Evolutionary conservation across 192 early-diverging fungal genomes (phyloP).

Genomic region (Piromyces finnis): DNA sequence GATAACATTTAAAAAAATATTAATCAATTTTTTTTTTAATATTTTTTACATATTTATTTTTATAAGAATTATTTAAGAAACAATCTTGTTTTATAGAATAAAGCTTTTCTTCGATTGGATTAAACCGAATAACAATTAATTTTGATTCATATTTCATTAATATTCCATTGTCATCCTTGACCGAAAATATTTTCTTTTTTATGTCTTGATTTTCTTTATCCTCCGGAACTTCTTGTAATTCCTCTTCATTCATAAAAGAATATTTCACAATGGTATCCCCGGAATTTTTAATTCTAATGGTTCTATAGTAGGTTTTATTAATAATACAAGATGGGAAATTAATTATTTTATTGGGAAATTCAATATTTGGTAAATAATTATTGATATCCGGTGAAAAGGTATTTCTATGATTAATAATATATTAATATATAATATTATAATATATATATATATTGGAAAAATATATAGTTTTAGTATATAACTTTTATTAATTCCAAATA

Average conservation of each 20-base stretch:
- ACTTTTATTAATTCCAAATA: too few species aligned
- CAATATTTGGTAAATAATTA: conserved; percentile 32
- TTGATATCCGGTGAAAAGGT: conserved; percentile 28
- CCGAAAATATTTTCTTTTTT: conserved; percentile 21
- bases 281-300: conserved; percentile 21
- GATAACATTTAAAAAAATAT: background rate
- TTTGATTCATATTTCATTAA: conserved; percentile 23
- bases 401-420: conserved; percentile 15
- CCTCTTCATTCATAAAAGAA: conserved; percentile 14
- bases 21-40: too few species aligned
- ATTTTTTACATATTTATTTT: conserved; percentile 17
- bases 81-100: conserved; percentile 29
- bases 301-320: conserved; percentile 25
- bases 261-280: conserved; percentile 35
- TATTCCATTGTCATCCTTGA: conserved; percentile 22
- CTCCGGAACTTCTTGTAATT: conserved; percentile 12
- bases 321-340: conserved; percentile 31
- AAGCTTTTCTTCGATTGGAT: conserved; percentile 18
- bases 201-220: conserved; percentile 6
- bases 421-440: background rate
- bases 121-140: conserved; percentile 29
- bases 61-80: conserved; percentile 16
- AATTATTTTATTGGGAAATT: conserved; percentile 15
- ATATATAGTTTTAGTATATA: too few species aligned
- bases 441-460: too few species aligned